Evolutionary conservation across 768 basidiomycete species (phyloP), one percentile per base, ranked within the genome.

Genomic region (Phanerochaete carnosa): DNA sequence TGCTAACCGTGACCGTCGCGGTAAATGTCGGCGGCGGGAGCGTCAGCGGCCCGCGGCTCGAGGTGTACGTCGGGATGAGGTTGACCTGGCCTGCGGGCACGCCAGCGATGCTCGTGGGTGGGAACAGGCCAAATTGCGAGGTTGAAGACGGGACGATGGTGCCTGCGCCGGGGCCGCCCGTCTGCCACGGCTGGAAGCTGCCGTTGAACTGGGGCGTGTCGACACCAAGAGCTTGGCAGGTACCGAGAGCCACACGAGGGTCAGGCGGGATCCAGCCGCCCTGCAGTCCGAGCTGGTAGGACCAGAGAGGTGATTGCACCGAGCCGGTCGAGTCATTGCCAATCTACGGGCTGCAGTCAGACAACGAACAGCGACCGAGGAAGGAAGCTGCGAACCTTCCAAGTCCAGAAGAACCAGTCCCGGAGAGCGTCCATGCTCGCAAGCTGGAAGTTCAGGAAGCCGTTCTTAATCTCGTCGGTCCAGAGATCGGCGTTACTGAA

Each of bases 321-420:
- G 65, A 75, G 59, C 79, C 79, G 33, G 79, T 73, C 22, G 79
- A 75, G 1, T 82, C 83, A 63, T 80, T 80, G 49, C 85, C 87
- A 57, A 89, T 83, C 78, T 77, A 64, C 15, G 28, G 15, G 26
- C 13, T 8, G 62, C 35, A 65, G 19, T 19, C 46, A 26, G 51
- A n/a, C 32, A 3, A 22, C 30, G 51, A 5, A 13, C 9, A 43
- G 54, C 23, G 32, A 13, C 19, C 33, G n/a, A 33, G 43, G 19
- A 32, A 25, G 51, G n/a, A 45, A 16, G 30, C 22, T 37, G 53
- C 60, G 33, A 49, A 79, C 79, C 79, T 87, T 88, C 89, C 88
- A 89, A n/a, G 86, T 88, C 88, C 88, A 90, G 79, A 82, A 89
- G 76, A 88, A 89, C 77, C 78, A 88, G 68, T 88, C 80, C 63